Base-by-base conservation (phyloP, 2,329 filamentous ascomycete species). In the Aspergillus japonicus region DNA sequence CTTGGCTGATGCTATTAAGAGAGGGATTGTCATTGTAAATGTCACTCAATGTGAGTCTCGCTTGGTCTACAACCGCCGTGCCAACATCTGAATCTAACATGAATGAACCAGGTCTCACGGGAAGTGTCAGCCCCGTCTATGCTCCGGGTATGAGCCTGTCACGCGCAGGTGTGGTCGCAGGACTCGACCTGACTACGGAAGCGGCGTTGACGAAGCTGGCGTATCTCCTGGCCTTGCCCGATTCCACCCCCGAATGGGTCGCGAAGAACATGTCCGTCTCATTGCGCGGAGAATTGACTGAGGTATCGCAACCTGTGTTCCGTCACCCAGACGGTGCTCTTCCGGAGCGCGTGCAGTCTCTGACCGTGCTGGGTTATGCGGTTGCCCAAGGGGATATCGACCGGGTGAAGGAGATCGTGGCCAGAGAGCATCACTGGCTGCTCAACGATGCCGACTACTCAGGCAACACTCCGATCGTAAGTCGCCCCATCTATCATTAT, bases 201-300 rank as follows among this genome's bases (percentile, higher is more conserved):
- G 93, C 91, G 2, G 93, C 93, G 5, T 84, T 96, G 66, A 95
- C 93, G 21, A 97, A 97, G 76, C 83, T 97, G 29, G 91, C 91
- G 1, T 96, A 96, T 73, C 84, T 96, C 3, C 83, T 96, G 19
- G 89, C 90, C 4, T 75, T 86, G 4, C 87, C 89, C 1, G 82
- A 81, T 33, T 80, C 89, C n/a, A 82, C 84, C 0, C 81, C 85
- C 7, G 80, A 83, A 56, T 87, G 91, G 23, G 87, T 96, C 29
- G 83, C 87, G 3, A 81, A 80, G 62, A 82, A 83, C 62, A 96
- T 96, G 86, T 87, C 89, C 6, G 77, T 83, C 24, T 91, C 89
- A 11, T 81, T 96, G 23, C 86, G 91, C 53, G 93, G 93, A 50
- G 93, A 97, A 78, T 85, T 96, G 77, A 96, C 91, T 11, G 90